Evolutionary conservation across 768 basidiomycete genomes (phyloP), one percentile per base, ranked within the genome.

Genomic region (Crepidotus variabilis): DNA sequence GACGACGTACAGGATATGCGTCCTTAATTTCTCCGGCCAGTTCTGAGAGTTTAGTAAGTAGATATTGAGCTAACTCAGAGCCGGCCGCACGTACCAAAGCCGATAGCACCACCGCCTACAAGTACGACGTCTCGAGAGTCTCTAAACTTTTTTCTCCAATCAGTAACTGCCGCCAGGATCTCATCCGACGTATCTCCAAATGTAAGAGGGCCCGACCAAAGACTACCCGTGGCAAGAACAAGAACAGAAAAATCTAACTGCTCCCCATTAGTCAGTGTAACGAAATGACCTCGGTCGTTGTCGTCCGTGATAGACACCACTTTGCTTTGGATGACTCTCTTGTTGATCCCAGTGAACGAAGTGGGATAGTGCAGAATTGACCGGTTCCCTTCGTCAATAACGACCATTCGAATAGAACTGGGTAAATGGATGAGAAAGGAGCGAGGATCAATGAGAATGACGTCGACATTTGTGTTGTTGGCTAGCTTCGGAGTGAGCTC

Each of bases 91-190:
- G 14, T 51, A 76, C 77, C 73, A 48, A 79, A 59, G 3, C 79
- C 83, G 23, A 86, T 73, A 5, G 82, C 75, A 28, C 84, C 85
- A 35, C 83, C 84, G 22, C 83, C 85, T 0, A 74, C 81, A 21
- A 86, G 61, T 6, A 82, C 72, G 56, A 84, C 74, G 64, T 79
- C 70, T 20, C 69, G 63, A 13, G 78, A 75, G 3, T 65, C 58
- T 45, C 64, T 62, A 47, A 80, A 74, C 43, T 72, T 71, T 11
- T 62, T 56, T 33, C 72, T 69, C 64, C 70, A 73, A 0, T 59
- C 52, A 1, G 60, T 57, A n/a, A 77, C 54, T 48, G 63, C 70
- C 9, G 61, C 59, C 28, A 62, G 20, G 2, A 67, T 58, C 11
- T 67, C 71, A 10, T 63, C 60, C 45, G 65, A 65, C 5, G 55